Percentiles rank a stretch among this genome's conserved stretches.
These are phyloP conservation scores for Pseudoneurospora amorphoporcata DNA, from an alignment of 495 filamentous ascomycete genomes.

Conservation along the genomic window DNA sequence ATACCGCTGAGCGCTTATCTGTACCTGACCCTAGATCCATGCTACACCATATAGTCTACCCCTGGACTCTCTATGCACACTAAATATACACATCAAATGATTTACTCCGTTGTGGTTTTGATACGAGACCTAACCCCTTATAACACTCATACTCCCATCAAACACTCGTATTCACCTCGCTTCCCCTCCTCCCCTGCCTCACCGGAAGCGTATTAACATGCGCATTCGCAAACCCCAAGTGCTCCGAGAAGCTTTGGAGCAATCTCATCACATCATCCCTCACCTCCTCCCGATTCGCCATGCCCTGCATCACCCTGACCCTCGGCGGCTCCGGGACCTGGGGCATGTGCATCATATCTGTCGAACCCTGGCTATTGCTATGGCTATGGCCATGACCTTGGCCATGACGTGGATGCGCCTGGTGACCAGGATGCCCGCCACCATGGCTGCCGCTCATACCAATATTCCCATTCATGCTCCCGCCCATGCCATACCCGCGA, in stretches of 20 bases:
- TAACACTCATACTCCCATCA: neutral
- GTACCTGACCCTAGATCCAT: neutral
- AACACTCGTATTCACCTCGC: neutral
- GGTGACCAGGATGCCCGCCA: neutral
- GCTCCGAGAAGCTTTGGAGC: conserved; percentile 38
- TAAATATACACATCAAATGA: neutral
- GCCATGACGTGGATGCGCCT: neutral
- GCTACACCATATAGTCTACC: neutral
- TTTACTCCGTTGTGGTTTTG: neutral
- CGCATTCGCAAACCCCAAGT: conserved; percentile 24
- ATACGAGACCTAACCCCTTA: neutral
- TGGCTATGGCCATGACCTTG: neutral
- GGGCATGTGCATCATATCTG: conserved; percentile 8
- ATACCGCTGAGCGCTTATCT: neutral
- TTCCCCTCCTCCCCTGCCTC: conserved; percentile 8
- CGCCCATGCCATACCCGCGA: neutral
- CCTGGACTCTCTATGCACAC: neutral
- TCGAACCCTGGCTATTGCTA: conserved; percentile 1
- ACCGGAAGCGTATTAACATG: conserved; percentile 21
- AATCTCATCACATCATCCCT: conserved; percentile 44
- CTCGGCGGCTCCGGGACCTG: conserved; percentile 35
- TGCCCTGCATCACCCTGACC: conserved; percentile 39
- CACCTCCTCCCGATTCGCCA: conserved; percentile 39
- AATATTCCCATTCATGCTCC: conserved; percentile 3
- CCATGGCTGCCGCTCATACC: conserved; percentile 2